These are phyloP conservation scores for Prunus mongolica DNA, from an alignment of 306 rosid species.

Conservation along the genomic window DNA sequence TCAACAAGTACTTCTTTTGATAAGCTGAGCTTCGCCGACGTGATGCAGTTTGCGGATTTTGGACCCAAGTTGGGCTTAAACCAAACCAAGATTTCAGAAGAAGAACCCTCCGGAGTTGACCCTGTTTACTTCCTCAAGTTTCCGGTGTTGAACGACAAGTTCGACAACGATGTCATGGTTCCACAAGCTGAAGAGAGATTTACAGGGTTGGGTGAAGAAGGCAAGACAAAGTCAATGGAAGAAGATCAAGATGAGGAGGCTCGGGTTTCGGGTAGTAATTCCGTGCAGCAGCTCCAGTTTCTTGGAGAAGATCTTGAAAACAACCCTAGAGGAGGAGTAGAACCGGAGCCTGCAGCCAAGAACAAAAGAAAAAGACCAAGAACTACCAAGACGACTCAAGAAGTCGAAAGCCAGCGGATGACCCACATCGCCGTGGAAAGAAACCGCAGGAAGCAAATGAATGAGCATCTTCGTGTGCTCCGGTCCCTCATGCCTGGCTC, in stretches of 20 bases:
- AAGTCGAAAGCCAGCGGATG: conserved; percentile 94
- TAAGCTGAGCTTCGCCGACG: conserved; percentile 76
- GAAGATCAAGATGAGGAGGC: conserved; percentile 36
- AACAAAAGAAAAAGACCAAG: conserved; percentile 78
- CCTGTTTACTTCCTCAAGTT: conserved; percentile 87
- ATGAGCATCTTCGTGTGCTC: conserved; percentile 90
- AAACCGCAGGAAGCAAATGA: conserved; percentile 91
- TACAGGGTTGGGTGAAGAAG: conserved; percentile 20
- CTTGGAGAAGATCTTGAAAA: conserved; percentile 33
- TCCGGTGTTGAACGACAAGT: conserved; percentile 68
- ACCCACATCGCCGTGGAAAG: conserved; percentile 93
- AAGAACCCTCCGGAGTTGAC: conserved; percentile 47
- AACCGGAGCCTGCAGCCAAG: conserved; percentile 28
- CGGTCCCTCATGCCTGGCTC: conserved; percentile 98
- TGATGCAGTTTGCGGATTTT: conserved; percentile 93
- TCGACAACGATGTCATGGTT: conserved; percentile 26
- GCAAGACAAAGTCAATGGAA: conserved; percentile 8
- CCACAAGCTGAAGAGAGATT: conserved; percentile 32
- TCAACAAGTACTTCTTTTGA: conserved; percentile 38
- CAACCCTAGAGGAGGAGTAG: conserved; percentile 15
- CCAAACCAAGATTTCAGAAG: conserved; percentile 46
- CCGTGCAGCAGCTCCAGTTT: conserved; percentile 46
- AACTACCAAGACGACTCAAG: conserved; percentile 67
- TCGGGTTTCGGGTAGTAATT: conserved; percentile 35
- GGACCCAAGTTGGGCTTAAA: conserved; percentile 76